Base-by-base conservation (phyloP, 352 stramenopile species). In the Thraustochytrium sp. region DNA sequence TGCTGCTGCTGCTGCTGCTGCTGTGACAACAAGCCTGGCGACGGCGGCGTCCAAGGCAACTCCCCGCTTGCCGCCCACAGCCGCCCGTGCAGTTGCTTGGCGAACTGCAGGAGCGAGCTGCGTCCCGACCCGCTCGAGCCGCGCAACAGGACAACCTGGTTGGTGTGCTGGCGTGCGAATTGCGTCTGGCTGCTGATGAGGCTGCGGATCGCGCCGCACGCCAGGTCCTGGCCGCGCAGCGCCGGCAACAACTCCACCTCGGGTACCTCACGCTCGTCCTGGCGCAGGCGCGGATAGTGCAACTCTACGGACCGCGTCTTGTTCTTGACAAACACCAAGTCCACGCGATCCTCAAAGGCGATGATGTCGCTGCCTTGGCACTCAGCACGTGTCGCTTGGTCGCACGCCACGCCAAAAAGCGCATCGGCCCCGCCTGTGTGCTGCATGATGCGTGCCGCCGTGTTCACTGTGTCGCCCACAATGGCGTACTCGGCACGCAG, bases 401-500 rank as follows among this genome's bases (percentile, higher is more conserved):
- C 68, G 49, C 68, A 80, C 18, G 68, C 68, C 16, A 80, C 68
- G 18, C 44, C 68, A 53, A n/a, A 44, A 26, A 23, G 31, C 4
- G 44, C n/a, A 16, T 80, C 40, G 9, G 26, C 31, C 0, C 44
- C 8, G 11, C 40, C 68, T 8, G 9, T 51, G 1, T 29, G 8
- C n/a, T 51, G 16, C 94, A 97, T 98, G 13, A 98, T 89, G 11
- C 94, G 88, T 8, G 94, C 94, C 2, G 92, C 93, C 4, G 97
- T 85, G 68, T 98, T 98, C 23, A 98, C 94, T 16, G 94, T 94
- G 82, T 97, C 92, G 2, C 94, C 94, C 0, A 98, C 86, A 18
- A 98, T 92, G 0, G 92, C 96, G 87, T 97, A 98, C 86, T 98
- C 94, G 36, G 93, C 89, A 0, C 94, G 88, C 31, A 93, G 95